Evolutionary conservation across 1,139 yeast species (phyloP).

Genomic region (Saccharomyces hybrid): DNA sequence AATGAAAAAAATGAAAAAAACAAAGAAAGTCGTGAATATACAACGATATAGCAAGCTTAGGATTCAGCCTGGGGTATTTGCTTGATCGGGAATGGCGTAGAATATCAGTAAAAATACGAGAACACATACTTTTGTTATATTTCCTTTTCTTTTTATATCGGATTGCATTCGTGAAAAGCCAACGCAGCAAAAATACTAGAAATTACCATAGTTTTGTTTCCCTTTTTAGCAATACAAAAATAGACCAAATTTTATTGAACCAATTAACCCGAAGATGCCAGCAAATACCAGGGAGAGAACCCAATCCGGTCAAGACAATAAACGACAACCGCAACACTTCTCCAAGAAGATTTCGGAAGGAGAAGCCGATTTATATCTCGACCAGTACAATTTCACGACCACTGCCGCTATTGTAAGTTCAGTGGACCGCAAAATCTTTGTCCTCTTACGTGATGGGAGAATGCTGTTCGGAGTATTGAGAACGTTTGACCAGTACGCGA

Average conservation of each 20-base stretch:
- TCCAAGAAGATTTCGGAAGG: slow-evolving; percentile 29
- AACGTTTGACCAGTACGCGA: slow-evolving; percentile 93
- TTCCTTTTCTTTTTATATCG: background rate
- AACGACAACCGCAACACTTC: background rate
- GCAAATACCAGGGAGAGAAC: background rate
- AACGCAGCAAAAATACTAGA: background rate
- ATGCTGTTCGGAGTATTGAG: slow-evolving; percentile 83
- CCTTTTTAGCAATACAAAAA: background rate
- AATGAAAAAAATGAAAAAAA: background rate
- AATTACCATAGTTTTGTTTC: background rate
- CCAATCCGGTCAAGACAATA: background rate
- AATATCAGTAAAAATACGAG: background rate
- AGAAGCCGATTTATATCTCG: slow-evolving; percentile 38
- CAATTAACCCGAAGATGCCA: background rate
- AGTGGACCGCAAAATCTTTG: slow-evolving; percentile 72
- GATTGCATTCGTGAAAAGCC: background rate
- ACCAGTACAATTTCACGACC: slow-evolving; percentile 82
- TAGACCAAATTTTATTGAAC: background rate
- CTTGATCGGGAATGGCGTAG: background rate
- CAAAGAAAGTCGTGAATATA: background rate
- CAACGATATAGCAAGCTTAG: background rate
- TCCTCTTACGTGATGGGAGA: slow-evolving; percentile 83
- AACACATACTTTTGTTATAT: background rate
- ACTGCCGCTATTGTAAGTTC: slow-evolving; percentile 94
- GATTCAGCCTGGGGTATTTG: background rate